Conservation (phyloP, 208 protist species). For the Leishmania gerbilli region DNA sequence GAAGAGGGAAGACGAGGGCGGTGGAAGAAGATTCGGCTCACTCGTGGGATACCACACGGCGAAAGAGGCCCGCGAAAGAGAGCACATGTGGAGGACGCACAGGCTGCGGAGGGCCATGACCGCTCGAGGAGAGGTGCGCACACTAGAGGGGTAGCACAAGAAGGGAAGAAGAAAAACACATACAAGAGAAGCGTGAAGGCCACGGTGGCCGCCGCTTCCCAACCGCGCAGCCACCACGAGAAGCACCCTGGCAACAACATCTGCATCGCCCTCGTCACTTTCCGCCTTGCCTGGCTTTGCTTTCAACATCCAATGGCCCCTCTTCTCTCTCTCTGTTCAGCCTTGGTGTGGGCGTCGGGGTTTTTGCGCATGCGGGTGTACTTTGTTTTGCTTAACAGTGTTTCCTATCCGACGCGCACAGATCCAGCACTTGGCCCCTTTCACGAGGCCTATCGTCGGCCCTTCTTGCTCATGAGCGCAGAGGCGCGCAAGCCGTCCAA, state of each 20-base stretch:
- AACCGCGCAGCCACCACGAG: neutral
- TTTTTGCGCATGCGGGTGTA: neutral
- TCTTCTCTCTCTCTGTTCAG: neutral
- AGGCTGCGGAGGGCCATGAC: neutral
- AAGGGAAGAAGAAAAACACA: neutral
- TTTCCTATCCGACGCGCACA: neutral
- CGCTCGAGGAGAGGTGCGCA: neutral
- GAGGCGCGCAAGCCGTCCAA: slow-evolving; percentile 45
- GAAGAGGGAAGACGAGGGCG: neutral
- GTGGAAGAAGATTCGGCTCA: neutral
- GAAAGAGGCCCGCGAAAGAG: neutral
- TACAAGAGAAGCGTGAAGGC: neutral
- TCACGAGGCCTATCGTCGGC: slow-evolving; percentile 5
- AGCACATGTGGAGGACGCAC: neutral
- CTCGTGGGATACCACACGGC: neutral
- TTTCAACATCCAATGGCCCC: neutral
- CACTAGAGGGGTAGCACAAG: neutral
- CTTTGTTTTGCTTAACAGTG: neutral
- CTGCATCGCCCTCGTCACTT: neutral
- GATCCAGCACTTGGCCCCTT: neutral
- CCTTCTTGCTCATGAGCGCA: slow-evolving; percentile 43
- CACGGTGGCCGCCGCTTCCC: neutral
- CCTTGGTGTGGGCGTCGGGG: neutral
- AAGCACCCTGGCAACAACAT: neutral
- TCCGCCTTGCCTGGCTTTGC: neutral